These are phyloP conservation scores for Cicer cuneatum DNA, from an alignment of 306 rosid species.

Conservation along the genomic window DNA sequence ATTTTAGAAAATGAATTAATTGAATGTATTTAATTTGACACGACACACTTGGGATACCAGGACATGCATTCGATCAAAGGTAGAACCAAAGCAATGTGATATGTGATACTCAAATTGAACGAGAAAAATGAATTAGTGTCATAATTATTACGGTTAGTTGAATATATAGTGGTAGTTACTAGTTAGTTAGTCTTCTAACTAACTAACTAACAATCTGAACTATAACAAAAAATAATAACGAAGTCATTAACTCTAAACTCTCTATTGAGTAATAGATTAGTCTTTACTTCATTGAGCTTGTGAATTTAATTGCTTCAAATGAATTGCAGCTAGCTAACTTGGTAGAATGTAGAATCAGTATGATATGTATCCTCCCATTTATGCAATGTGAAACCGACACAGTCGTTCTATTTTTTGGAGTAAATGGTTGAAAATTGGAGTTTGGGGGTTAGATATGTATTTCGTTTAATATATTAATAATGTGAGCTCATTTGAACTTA, in stretches of 20 bases:
- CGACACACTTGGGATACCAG: no score
- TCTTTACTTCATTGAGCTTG: constrained; percentile 1
- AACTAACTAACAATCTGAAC: not conserved
- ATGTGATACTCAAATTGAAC: not conserved
- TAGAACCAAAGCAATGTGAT: no score
- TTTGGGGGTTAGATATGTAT: not conserved
- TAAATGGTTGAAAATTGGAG: constrained; percentile 29
- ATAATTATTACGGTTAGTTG: not conserved
- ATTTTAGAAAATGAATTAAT: no score
- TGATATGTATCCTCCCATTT: constrained; percentile 10
- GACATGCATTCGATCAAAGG: no score
- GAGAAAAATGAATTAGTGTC: constrained; percentile 2
- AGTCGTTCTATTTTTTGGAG: not conserved
- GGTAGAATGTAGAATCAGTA: constrained; percentile 9
- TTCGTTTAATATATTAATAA: not conserved
- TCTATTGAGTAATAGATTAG: constrained; percentile 2
- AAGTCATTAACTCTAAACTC: not conserved
- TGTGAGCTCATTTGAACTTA: not conserved
- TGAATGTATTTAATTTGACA: no score
- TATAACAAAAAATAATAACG: not conserved
- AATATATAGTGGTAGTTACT: not conserved
- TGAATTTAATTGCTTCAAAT: not conserved
- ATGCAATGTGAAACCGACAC: constrained; percentile 13
- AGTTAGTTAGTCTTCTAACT: not conserved
- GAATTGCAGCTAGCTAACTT: constrained; percentile 13